phyloP scores from a whole-genome alignment of 352 stramenopile genomes.

The Pseudoperonospora humuli region DNA sequence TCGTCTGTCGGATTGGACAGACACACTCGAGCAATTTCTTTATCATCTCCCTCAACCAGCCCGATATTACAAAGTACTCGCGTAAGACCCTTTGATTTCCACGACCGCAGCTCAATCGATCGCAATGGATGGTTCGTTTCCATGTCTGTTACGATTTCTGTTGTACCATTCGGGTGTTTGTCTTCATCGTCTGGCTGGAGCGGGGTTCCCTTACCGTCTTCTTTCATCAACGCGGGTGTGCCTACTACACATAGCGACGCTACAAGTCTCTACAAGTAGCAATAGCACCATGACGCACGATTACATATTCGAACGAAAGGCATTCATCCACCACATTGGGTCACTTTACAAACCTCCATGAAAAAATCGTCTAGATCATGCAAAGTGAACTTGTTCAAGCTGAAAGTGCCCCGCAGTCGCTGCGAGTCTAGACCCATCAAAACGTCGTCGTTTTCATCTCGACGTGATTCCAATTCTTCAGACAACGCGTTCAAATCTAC shows the following conservation, averaged over 20 bases:
- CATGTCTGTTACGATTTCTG: slow-evolving; percentile 1
- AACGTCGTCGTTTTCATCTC: slow-evolving; percentile 5
- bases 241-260: slow-evolving; percentile 19
- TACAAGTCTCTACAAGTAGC: slow-evolving; percentile 25
- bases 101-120: slow-evolving; percentile 13
- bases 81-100: slow-evolving; percentile 24
- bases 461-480: slow-evolving; percentile 5
- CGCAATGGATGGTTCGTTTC: slow-evolving; percentile 3
- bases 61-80: slow-evolving; percentile 33
- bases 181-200: slow-evolving; percentile 19
- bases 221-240: slow-evolving; percentile 2
- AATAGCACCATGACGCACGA: neutral
- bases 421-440: slow-evolving; percentile 9
- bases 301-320: neutral
- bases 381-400: slow-evolving; percentile 8
- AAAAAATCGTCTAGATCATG: slow-evolving; percentile 34
- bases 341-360: slow-evolving; percentile 28
- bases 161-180: slow-evolving; percentile 6
- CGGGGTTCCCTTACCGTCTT: neutral
- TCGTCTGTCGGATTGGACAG: slow-evolving; percentile 38
- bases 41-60: slow-evolving; percentile 33
- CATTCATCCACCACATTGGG: neutral
- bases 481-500: slow-evolving; percentile 20
- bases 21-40: slow-evolving; percentile 16
- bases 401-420: slow-evolving; percentile 13